Base-by-base conservation (phyloP, 2,329 filamentous ascomycete species). In the Pseudocercospora cruenta region DNA sequence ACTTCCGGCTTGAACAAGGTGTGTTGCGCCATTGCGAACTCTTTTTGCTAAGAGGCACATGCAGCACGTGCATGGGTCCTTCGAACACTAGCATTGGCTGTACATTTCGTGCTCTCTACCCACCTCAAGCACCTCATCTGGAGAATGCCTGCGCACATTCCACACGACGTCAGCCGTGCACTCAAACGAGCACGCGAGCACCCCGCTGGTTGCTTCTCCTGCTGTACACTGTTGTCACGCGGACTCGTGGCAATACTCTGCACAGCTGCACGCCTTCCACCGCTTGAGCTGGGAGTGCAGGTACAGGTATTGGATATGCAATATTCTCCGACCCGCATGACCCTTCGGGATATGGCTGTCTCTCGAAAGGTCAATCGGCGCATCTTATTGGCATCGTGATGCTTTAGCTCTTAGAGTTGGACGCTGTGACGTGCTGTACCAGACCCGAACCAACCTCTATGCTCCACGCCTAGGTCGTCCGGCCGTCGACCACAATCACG, bases 311-410 rank as follows among this genome's bases (percentile, higher is more conserved):
- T 26, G 45, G 39, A 65, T 57, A 49, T 61, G 58, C 58, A 45
- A 49, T 58, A 59, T 64, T 53, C 62, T 60, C 62, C 62, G 62
- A 53, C 57, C 57, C 58, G 62, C 62, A 55, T 28, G 55, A 39
- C 31, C 55, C 14, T 43, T 24, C 55, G 55, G 31, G n/a, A 58
- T 39, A 36, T 58, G 31, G 31, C 55, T 36, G 28, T 36, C 28
- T 43, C 36, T 22, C n/a, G 6, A 58, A 19, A 43, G n/a, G n/a
- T 22, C 28, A 36, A 58, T 16, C 31, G 10, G 10, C 31, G 16
- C 58, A 31, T 24, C 43, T 51, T 21, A 51, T 51, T 60, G 21
- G 43, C 58, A 60, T 28, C 43, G 43, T 49, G 24, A 31, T 21
- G 10, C 28, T 58, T 58, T 36, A 16, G 55, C 55, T 43, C 55